phyloP scores from a whole-genome alignment of 306 rosid genomes.

The Argentina anserina region DNA sequence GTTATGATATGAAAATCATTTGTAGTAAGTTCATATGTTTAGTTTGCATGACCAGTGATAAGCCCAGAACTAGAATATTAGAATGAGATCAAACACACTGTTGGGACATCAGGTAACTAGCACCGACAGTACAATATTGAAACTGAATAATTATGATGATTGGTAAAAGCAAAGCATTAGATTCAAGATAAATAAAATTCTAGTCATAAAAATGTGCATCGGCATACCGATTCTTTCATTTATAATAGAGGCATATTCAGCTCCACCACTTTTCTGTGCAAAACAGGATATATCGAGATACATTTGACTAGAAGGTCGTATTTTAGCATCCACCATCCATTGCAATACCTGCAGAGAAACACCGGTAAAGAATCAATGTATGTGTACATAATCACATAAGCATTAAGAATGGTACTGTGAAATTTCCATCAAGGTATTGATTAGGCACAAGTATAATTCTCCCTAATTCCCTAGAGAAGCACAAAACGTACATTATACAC shows the following conservation, averaged over 20 bases:
- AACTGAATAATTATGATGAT: neutral
- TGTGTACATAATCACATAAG: neutral
- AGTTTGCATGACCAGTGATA: neutral
- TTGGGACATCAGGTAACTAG: no score
- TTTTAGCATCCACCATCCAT: constrained; percentile 91
- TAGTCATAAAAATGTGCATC: constrained; percentile 9
- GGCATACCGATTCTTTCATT: constrained; percentile 71
- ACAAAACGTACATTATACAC: neutral
- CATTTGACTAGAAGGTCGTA: constrained; percentile 70
- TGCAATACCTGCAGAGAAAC: constrained; percentile 58
- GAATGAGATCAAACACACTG: neutral
- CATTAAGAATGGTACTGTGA: neutral
- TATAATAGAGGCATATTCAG: constrained; percentile 64
- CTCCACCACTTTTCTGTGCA: constrained; percentile 62
- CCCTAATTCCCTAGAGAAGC: neutral
- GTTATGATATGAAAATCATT: neutral
- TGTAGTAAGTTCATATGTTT: neutral
- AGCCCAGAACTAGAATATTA: neutral
- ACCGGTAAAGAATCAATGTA: neutral
- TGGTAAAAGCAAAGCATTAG: neutral
- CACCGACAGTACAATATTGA: neutral
- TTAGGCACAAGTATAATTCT: neutral
- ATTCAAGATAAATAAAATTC: neutral
- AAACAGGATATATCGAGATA: constrained; percentile 57
- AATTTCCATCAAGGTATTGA: neutral